phyloP scores from a whole-genome alignment of 495 filamentous ascomycete genomes.

The Neurospora sp. region DNA sequence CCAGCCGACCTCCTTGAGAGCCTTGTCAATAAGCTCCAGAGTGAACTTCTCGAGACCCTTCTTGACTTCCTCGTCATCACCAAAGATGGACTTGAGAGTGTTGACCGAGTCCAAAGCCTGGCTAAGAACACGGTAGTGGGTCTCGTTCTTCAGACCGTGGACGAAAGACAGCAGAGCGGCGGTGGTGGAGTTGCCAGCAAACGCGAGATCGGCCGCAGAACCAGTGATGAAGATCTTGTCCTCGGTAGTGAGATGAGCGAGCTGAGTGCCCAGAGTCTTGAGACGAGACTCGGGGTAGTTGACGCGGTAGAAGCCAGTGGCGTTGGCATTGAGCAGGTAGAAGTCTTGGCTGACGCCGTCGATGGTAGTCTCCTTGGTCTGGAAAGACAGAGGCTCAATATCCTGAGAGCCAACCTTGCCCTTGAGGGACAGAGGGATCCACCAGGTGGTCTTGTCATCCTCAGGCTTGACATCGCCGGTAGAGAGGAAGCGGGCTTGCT shows the following conservation, averaged over 20 bases:
- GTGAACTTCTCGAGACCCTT: constrained; percentile 63
- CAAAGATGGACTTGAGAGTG: constrained; percentile 40
- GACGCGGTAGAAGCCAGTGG: constrained; percentile 85
- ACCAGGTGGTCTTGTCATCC: constrained; percentile 91
- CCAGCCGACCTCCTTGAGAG: constrained; percentile 77
- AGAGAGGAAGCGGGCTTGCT: constrained; percentile 78
- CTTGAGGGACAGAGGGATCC: constrained; percentile 79
- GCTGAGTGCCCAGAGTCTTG: constrained; percentile 63
- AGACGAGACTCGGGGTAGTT: constrained; percentile 79
- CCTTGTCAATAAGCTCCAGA: constrained; percentile 56
- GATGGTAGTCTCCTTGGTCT: constrained; percentile 62
- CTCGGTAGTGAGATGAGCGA: constrained; percentile 61
- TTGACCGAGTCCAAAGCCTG: constrained; percentile 64
- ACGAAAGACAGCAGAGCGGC: constrained; percentile 69
- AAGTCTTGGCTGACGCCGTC: constrained; percentile 65
- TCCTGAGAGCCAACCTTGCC: constrained; percentile 43
- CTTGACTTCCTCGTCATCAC: constrained; percentile 43
- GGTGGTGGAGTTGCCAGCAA: constrained; percentile 74
- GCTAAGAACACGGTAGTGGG: constrained; percentile 79
- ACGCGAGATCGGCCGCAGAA: constrained; percentile 83
- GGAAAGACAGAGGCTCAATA: constrained; percentile 49
- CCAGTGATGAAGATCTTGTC: constrained; percentile 88
- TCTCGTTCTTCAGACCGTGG: constrained; percentile 70
- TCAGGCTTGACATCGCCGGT: constrained; percentile 76
- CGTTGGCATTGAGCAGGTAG: constrained; percentile 85